Evolutionary conservation across 2,329 filamentous ascomycete species (phyloP).

Genomic region (Pseudogymnoascus sp.): DNA sequence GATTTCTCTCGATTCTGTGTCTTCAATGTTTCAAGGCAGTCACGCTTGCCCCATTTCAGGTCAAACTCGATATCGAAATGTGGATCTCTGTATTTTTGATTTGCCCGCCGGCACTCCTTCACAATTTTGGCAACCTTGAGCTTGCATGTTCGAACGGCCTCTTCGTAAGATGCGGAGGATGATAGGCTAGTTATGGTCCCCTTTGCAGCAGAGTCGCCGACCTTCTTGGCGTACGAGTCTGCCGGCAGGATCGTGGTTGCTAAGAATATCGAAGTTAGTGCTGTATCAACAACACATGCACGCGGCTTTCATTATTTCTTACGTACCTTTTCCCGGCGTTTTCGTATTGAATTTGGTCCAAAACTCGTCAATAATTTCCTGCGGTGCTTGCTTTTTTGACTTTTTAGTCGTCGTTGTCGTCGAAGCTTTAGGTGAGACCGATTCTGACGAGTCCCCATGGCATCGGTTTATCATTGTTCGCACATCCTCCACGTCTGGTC

Average conservation of each 20-base stretch:
- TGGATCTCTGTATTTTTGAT: slow-evolving; percentile 81
- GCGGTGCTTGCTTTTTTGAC: slow-evolving; percentile 53
- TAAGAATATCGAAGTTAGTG: slow-evolving; percentile 24
- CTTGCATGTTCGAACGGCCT: slow-evolving; percentile 62
- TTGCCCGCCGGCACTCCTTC: slow-evolving; percentile 64
- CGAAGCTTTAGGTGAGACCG: neutral
- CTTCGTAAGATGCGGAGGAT: slow-evolving; percentile 63
- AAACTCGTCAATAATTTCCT: slow-evolving; percentile 64
- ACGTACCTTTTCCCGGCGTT: slow-evolving; percentile 59
- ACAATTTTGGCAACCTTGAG: slow-evolving; percentile 58
- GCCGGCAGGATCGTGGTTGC: slow-evolving; percentile 65
- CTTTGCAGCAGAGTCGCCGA: slow-evolving; percentile 49
- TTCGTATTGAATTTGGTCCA: slow-evolving; percentile 68
- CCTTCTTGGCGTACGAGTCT: slow-evolving; percentile 57
- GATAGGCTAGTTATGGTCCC: slow-evolving; percentile 49
- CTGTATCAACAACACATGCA: neutral
- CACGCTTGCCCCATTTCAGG: slow-evolving; percentile 52
- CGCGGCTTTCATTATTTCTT: neutral
- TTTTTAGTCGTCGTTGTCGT: slow-evolving; percentile 17
- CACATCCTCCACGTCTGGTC: neutral
- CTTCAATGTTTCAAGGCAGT: slow-evolving; percentile 40
- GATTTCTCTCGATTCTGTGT: slow-evolving; percentile 14
- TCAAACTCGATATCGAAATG: slow-evolving; percentile 81
- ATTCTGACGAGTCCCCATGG: neutral
- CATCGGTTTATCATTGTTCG: slow-evolving; percentile 3